Conservation (phyloP, 208 protist genomes). For the Lotmaria passim region DNA sequence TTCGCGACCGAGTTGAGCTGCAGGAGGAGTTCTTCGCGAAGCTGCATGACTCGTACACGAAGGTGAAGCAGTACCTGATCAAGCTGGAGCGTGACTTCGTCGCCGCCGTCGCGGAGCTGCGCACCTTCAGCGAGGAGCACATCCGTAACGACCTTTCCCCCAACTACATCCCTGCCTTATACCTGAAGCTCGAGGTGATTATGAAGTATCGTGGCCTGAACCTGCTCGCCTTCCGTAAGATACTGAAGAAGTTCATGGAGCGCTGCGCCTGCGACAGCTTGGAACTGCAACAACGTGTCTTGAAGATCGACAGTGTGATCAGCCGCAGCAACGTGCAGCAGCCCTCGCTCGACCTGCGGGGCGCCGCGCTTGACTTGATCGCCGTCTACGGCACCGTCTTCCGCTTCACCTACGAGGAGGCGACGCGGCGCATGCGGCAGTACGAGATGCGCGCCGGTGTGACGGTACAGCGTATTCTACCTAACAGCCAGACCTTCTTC, state of each 20-base stretch:
- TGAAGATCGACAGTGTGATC: constrained; percentile 61
- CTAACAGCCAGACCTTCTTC: constrained; percentile 82
- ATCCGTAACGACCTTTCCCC: constrained; percentile 45
- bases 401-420: constrained; percentile 66
- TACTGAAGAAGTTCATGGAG: constrained; percentile 82
- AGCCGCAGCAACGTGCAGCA: constrained; percentile 49
- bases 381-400: constrained; percentile 83
- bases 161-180: constrained; percentile 70
- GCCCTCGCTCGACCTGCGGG: constrained; percentile 65
- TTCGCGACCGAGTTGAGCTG: constrained; percentile 35
- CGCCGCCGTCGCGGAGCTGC: constrained; percentile 43
- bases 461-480: constrained; percentile 68
- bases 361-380: constrained; percentile 62
- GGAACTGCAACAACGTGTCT: constrained; percentile 59
- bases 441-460: constrained; percentile 57
- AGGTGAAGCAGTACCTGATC: constrained; percentile 63
- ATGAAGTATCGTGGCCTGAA: constrained; percentile 78
- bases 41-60: constrained; percentile 59
- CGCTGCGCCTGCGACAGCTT: constrained; percentile 79
- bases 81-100: constrained; percentile 56
- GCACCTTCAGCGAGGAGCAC: constrained; percentile 57
- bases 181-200: constrained; percentile 67
- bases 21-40: constrained; percentile 72
- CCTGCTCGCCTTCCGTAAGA: constrained; percentile 73
- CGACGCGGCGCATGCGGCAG: constrained; percentile 44